Base-by-base conservation (phyloP, 2,329 filamentous ascomycete genomes). In the Cordyceps cicadae region DNA sequence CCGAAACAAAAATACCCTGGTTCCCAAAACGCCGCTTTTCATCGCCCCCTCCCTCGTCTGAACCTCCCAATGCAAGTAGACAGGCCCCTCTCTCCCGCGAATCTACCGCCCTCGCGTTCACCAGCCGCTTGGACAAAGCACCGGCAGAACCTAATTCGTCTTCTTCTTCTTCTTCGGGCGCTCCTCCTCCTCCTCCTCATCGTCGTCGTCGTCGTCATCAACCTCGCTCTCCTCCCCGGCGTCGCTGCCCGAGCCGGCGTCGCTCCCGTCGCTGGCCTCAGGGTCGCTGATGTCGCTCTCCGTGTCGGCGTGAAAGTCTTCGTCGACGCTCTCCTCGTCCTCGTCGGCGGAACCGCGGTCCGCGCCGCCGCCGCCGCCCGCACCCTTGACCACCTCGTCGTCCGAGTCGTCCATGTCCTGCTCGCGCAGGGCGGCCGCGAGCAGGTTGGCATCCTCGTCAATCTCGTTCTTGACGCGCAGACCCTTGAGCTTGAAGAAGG, bases 381-480 rank as follows among this genome's bases (percentile, higher is more conserved):
- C 83, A 32, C 80, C 85, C 41, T 54, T 54, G 8, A 87, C 88
- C 48, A 89, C 87, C 64, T 92, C 89, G 63, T 95, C 92, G 66
- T 96, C 92, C 29, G 89, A 93, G 64, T 86, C 88, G 67, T 86
- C 88, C 75, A 95, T 88, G 70, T 86, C 90, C 65, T 94, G 88
- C 67, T 95, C 87, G 63, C 91, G 84, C 63, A 97, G 83, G 24
- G 91, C 92, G 12, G 90, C 89, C 37, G 90, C 89, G 62, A 97
- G 83, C 61, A 84, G 66, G 72, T 89, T 87, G 72, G 90, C 89
- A 67, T 99, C 94, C 72, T 97, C 94, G 64, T 95, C 88, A 79
- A 99, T 97, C 77, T 99, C 94, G 74, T 99, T 99, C 86, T 97
- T 97, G 61, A 95, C 92, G 59, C 93, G 90, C 70, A 99, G 83